A percentile compares a stretch with the other conserved stretches of the same genome.
phyloP scores from a whole-genome alignment of 352 stramenopile genomes.

The Elongisporangium senticosum region DNA sequence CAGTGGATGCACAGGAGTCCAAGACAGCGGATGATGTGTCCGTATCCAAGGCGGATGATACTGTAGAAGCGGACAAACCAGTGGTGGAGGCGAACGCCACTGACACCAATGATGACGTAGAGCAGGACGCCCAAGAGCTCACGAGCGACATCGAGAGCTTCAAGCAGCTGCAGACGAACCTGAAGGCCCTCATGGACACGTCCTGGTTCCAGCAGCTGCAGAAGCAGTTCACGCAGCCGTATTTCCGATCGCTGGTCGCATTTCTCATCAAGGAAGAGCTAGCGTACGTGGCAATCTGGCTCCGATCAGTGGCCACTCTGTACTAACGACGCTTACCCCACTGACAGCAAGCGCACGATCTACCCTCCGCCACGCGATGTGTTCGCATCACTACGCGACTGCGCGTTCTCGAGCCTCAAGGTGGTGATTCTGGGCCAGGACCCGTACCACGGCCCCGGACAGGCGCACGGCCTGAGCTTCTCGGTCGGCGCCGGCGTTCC shows the following conservation, averaged over 20 bases:
- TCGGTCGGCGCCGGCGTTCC: slow-evolving; percentile 88
- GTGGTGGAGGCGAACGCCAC: background rate
- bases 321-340: background rate
- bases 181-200: slow-evolving; percentile 32
- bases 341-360: slow-evolving; percentile 59
- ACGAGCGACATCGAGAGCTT: slow-evolving; percentile 24
- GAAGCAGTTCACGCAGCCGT: slow-evolving; percentile 37
- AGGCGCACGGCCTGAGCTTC: slow-evolving; percentile 87
- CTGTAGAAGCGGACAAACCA: background rate
- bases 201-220: slow-evolving; percentile 59
- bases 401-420: slow-evolving; percentile 81
- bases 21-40: background rate
- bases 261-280: slow-evolving; percentile 48
- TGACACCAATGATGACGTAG: slow-evolving; percentile 2
- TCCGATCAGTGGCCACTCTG: background rate
- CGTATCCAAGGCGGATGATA: slow-evolving; percentile 1
- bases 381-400: slow-evolving; percentile 89
- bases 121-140: slow-evolving; percentile 11
- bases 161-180: slow-evolving; percentile 27
- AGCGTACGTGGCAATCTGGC: slow-evolving; percentile 4
- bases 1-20: slow-evolving; percentile 2
- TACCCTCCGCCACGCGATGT: slow-evolving; percentile 85
- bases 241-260: slow-evolving; percentile 35
- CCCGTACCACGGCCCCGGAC: slow-evolving; percentile 82
- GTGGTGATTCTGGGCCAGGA: slow-evolving; percentile 94